Evolutionary conservation across 495 filamentous ascomycete species (phyloP).

Genomic region (Tuber calosporum): DNA sequence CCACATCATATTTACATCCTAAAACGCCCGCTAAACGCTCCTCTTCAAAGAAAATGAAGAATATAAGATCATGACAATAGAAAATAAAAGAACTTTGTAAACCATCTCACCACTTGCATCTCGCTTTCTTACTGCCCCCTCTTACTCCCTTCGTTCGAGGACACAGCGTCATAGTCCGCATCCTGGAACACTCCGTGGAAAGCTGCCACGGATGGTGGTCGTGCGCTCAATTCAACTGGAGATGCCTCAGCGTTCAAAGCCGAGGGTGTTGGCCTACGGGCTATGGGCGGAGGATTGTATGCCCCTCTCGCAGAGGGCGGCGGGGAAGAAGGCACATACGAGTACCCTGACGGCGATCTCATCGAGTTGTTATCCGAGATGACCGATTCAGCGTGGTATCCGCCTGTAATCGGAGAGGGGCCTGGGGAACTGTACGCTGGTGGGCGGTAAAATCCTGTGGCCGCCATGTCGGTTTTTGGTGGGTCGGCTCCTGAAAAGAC

Average conservation of each 20-base stretch:
- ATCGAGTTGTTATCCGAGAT: not conserved
- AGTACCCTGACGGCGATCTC: slow-evolving; percentile 1
- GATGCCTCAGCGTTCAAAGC: not conserved
- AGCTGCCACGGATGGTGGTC: not conserved
- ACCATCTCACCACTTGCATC: not conserved
- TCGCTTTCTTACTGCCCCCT: not conserved
- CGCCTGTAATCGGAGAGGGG: not conserved
- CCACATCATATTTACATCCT: slow-evolving; percentile 4
- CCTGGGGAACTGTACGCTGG: not conserved
- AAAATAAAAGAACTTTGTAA: not conserved
- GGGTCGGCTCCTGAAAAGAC: not conserved
- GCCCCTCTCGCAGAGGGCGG: not conserved
- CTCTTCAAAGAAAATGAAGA: not conserved
- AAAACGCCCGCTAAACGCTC: not conserved
- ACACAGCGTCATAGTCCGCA: not conserved
- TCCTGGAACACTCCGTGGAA: not conserved
- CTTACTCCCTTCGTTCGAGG: not conserved
- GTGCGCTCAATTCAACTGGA: not conserved
- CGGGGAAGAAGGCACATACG: not conserved
- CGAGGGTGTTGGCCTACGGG: not conserved
- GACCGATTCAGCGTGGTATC: not conserved
- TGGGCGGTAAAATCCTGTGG: not conserved
- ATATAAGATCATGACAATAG: not conserved
- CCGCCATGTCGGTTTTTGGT: not conserved
- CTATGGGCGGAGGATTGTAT: not conserved